phyloP scores from a whole-genome alignment of 2,329 filamentous ascomycete species.

The Fusarium nanum region DNA sequence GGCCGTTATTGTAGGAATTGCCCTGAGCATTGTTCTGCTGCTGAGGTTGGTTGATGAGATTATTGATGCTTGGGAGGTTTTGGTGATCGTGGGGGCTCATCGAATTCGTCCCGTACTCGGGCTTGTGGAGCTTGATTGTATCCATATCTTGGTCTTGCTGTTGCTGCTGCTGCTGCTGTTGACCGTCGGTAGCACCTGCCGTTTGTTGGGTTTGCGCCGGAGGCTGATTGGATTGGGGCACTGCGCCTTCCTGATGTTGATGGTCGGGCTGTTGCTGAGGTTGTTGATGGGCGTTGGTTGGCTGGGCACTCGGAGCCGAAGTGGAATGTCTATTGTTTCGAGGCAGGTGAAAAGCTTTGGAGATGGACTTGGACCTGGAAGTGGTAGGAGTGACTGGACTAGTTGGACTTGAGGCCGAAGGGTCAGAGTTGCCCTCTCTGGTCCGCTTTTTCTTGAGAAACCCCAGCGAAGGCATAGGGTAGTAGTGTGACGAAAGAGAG shows the following conservation, averaged over 20 bases:
- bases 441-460: slow-evolving; percentile 99
- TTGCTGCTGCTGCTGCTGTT: slow-evolving; percentile 43
- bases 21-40: slow-evolving; percentile 56
- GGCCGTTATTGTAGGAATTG: slow-evolving; percentile 47
- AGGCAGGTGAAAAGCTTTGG: slow-evolving; percentile 60
- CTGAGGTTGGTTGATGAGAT: slow-evolving; percentile 74
- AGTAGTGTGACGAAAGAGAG: slow-evolving; percentile 39
- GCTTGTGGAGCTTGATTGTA: slow-evolving; percentile 46
- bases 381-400: slow-evolving; percentile 72
- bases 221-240: slow-evolving; percentile 32
- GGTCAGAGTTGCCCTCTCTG: slow-evolving; percentile 84
- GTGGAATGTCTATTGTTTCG: slow-evolving; percentile 50
- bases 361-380: slow-evolving; percentile 55
- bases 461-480: slow-evolving; percentile 89
- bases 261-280: slow-evolving; percentile 42
- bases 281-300: slow-evolving; percentile 28
- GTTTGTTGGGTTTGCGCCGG: slow-evolving; percentile 35
- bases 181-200: slow-evolving; percentile 37
- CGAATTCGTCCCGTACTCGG: slow-evolving; percentile 43
- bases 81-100: slow-evolving; percentile 62
- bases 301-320: slow-evolving; percentile 40
- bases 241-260: slow-evolving; percentile 32
- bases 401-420: slow-evolving; percentile 72
- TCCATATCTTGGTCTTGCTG: slow-evolving; percentile 46
- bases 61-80: slow-evolving; percentile 83